Conservation (phyloP, 345 rosid genomes). For the Brassica incana region DNA sequence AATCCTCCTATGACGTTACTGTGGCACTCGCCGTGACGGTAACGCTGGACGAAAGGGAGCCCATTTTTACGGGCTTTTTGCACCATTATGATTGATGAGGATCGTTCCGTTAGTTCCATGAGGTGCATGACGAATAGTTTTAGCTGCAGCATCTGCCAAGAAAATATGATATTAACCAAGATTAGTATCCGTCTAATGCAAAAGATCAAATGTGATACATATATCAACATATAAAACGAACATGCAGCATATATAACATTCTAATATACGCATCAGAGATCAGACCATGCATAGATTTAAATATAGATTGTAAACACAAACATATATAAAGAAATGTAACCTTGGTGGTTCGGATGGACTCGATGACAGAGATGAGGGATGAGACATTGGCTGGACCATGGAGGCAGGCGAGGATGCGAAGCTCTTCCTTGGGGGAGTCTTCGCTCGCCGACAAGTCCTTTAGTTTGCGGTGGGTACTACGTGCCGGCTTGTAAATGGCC, state of each 20-base stretch:
- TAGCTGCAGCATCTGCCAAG: slow-evolving; percentile 37
- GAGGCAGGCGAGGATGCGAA: slow-evolving; percentile 71
- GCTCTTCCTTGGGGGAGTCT: slow-evolving; percentile 44
- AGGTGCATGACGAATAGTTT: slow-evolving; percentile 79
- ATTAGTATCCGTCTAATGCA: not conserved
- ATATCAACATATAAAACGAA: not conserved
- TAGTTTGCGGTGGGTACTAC: slow-evolving; percentile 55
- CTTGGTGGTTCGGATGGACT: slow-evolving; percentile 63
- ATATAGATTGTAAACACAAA: not conserved
- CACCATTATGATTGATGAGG: slow-evolving; percentile 75
- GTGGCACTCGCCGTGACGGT: slow-evolving; percentile 55
- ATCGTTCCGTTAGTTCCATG: slow-evolving; percentile 75
- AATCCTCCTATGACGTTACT: slow-evolving; percentile 60
- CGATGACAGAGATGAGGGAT: slow-evolving; percentile 63
- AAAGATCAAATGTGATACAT: not conserved
- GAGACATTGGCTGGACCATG: slow-evolving; percentile 69
- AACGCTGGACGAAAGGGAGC: slow-evolving; percentile 62
- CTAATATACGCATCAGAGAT: not conserved
- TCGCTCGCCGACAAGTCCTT: slow-evolving; percentile 45
- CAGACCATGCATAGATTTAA: not conserved
- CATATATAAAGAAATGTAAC: not conserved
- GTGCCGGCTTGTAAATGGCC: slow-evolving; percentile 72
- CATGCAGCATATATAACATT: not conserved
- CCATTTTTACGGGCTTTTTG: slow-evolving; percentile 68
- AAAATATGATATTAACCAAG: not conserved